These are phyloP conservation scores for Rhodofomes roseus DNA, from an alignment of 1,284 basidiomycete species.

Conservation along the genomic window DNA sequence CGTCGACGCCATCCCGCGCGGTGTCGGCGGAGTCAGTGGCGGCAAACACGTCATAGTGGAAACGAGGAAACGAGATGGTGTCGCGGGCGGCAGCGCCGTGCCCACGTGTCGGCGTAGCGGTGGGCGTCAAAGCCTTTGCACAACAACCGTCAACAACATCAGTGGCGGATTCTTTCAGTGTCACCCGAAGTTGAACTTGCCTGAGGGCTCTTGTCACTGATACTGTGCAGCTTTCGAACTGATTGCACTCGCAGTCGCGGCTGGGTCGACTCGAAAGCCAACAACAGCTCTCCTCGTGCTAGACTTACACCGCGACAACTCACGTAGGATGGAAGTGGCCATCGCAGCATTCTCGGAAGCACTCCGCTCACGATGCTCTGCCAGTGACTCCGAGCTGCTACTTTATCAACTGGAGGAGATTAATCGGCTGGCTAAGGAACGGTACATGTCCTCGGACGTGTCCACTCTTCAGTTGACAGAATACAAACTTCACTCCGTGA, in stretches of 20 bases:
- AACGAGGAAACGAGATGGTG: neutral
- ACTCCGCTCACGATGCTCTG: neutral
- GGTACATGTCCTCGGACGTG: neutral
- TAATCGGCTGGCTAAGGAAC: neutral
- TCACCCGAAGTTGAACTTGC: neutral
- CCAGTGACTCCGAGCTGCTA: neutral
- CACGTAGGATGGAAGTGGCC: neutral
- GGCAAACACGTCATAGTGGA: neutral
- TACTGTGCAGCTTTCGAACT: too few species aligned
- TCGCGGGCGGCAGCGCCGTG: neutral
- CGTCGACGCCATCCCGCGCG: too few species aligned
- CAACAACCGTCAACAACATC: slow-evolving; percentile 1
- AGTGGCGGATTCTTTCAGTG: neutral
- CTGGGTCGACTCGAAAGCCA: too few species aligned
- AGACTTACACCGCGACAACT: neutral
- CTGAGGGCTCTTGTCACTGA: too few species aligned
- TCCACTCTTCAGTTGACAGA: neutral
- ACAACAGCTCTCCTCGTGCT: neutral
- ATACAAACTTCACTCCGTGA: neutral
- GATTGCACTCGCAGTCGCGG: too few species aligned
- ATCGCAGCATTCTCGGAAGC: neutral
- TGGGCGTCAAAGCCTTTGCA: slow-evolving; percentile 3
- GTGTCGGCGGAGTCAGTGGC: too few species aligned
- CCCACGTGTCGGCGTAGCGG: neutral
- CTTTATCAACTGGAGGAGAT: neutral